A percentile compares a stretch with the other conserved stretches of the same genome.
Conservation (phyloP, 1,284 basidiomycete species). For the Trichosporon faecale region DNA sequence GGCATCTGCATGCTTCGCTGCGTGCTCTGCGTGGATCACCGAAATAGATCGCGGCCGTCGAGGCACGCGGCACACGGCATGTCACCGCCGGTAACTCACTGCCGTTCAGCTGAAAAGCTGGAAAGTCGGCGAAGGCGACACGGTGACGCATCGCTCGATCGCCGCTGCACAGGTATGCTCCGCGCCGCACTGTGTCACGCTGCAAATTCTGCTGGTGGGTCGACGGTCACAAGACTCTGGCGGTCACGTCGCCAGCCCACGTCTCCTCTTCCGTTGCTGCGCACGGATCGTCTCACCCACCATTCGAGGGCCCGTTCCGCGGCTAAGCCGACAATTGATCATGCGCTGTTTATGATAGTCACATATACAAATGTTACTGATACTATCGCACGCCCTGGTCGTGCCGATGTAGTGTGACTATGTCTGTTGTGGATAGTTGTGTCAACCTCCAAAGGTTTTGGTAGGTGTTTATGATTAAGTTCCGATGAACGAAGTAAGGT, state of each 20-base stretch:
- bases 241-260: not conserved
- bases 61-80: not conserved
- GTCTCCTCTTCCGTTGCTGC: not conserved
- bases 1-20: not conserved
- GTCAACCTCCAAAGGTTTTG: not conserved
- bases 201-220: not conserved
- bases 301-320: not conserved
- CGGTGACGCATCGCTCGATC: not conserved
- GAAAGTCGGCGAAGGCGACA: not conserved
- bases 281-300: not conserved
- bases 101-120: not conserved
- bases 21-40: not conserved
- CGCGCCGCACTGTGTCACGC: not conserved
- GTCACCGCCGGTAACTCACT: not conserved
- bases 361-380: constrained; percentile 1
- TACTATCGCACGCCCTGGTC: not conserved
- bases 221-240: not conserved
- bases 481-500: not conserved
- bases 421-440: not conserved
- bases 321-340: not conserved
- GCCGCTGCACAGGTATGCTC: not conserved
- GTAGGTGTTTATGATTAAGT: not conserved
- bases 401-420: not conserved
- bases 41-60: not conserved
- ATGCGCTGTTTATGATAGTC: not conserved